Evolutionary conservation across 192 early-diverging fungal genomes (phyloP).

Genomic region (Mortierella alpina): DNA sequence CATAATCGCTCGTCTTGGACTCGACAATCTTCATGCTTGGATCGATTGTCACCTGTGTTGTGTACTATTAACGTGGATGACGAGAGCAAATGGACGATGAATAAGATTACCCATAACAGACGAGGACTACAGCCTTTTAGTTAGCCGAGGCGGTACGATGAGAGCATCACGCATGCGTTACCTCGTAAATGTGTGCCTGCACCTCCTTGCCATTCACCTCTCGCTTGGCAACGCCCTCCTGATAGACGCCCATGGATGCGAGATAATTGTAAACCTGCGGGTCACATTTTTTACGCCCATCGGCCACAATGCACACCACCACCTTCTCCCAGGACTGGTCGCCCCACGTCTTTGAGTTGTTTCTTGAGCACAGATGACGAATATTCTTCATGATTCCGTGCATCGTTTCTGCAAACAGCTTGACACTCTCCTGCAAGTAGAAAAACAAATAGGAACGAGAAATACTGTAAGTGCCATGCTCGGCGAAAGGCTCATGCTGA

Average conservation of each 20-base stretch:
- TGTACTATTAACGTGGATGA: slow-evolving; percentile 63
- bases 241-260: slow-evolving; percentile 81
- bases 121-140: neutral
- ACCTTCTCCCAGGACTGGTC: slow-evolving; percentile 80
- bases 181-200: slow-evolving; percentile 70
- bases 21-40: slow-evolving; percentile 68
- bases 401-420: slow-evolving; percentile 82
- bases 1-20: slow-evolving; percentile 64
- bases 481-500: neutral
- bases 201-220: slow-evolving; percentile 72
- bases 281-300: slow-evolving; percentile 79
- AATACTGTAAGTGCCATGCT: slow-evolving; percentile 26
- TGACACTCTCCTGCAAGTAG: slow-evolving; percentile 70
- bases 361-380: slow-evolving; percentile 73
- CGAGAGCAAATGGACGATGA: neutral
- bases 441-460: neutral
- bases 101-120: neutral
- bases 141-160: neutral
- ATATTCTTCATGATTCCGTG: slow-evolving; percentile 83
- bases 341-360: slow-evolving; percentile 65
- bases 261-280: slow-evolving; percentile 70
- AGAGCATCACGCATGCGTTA: neutral
- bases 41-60: slow-evolving; percentile 77
- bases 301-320: slow-evolving; percentile 81
- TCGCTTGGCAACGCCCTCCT: slow-evolving; percentile 78